phyloP scores from a whole-genome alignment of 2,329 filamentous ascomycete species.

The Ophiostoma quercus region DNA sequence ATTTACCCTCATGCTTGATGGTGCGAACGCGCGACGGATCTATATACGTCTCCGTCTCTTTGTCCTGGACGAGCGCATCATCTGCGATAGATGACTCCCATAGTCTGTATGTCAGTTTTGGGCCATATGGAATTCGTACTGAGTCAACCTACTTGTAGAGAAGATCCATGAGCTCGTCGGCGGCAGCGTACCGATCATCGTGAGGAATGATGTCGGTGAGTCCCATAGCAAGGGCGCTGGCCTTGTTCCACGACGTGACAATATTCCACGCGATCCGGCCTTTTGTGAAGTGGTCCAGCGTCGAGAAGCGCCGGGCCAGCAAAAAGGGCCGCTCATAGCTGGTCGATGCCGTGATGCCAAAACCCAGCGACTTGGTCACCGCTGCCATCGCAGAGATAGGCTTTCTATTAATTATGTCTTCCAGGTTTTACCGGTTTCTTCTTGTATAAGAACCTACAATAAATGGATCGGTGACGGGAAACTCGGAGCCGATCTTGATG shows the following conservation, averaged over 20 bases:
- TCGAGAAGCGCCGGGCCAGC: constrained; percentile 23
- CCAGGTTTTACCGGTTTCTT: neutral
- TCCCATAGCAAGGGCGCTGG: constrained; percentile 25
- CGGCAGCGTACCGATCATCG: constrained; percentile 27
- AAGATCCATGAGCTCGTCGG: constrained; percentile 28
- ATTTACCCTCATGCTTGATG: constrained; percentile 22
- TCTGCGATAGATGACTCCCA: neutral
- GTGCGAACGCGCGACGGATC: constrained; percentile 18
- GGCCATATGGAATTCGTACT: too few species aligned
- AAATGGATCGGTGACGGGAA: constrained; percentile 19
- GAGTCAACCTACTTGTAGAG: constrained; percentile 27
- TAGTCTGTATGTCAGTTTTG: too few species aligned
- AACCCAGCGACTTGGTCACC: constrained; percentile 22
- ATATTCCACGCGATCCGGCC: constrained; percentile 29
- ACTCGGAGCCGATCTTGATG: constrained; percentile 15
- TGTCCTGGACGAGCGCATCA: neutral
- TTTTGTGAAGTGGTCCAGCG: constrained; percentile 25
- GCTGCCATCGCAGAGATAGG: constrained; percentile 25
- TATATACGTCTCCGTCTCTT: constrained; percentile 7
- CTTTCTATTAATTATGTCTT: neutral
- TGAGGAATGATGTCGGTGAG: constrained; percentile 24
- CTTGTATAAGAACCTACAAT: neutral
- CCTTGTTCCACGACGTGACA: constrained; percentile 27
- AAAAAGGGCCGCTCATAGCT: constrained; percentile 20
- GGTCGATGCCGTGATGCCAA: constrained; percentile 20